Evolutionary conservation across 2,329 filamentous ascomycete species (phyloP), one percentile per base, ranked within the genome.

Genomic region (Berkeleyomyces basicola): DNA sequence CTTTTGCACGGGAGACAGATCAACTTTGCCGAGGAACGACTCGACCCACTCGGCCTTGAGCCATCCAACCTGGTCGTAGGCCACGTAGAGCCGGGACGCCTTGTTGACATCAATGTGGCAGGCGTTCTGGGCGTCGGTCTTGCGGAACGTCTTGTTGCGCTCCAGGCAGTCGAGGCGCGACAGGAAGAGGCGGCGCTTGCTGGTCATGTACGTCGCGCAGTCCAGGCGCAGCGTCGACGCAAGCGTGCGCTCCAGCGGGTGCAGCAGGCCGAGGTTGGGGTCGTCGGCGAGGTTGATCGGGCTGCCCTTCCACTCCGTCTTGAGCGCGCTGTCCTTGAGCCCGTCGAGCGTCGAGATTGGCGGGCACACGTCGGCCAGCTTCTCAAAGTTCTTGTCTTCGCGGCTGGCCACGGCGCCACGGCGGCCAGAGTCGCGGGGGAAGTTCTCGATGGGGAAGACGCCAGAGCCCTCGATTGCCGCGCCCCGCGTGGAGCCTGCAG

Each of bases 101-200:
- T 96, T 97, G 78, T 96, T 96, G 72, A 97, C 92, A 69, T 97
- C 92, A 67, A 96, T 96, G 77, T 95, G 95, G 80, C 90, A 95
- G n/a, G 89, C 90, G 72, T 95, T 88, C 73, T 97, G 92, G 4
- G 90, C 90, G 71, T 96, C 89, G 1, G 92, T 97, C 80, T 96
- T 96, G 72, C 89, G 85, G 72, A 96, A 96, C 69, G 91, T 87
- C 73, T 95, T 93, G 70, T 81, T 81, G 43, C 82, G 83, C 63
- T 77, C 75, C 1, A 84, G 81, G 65, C 81, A 82, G 59, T 86
- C 82, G 42, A 92, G 80, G 47, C 88, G 83, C 59, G 84, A 83
- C 62, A 86, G 78, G 72, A 97, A 97, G 70, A 97, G 92, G 65
- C 90, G 86, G 64, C 92, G 85, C 79, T 96, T 97, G 77, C 88